Evolutionary conservation across 495 filamentous ascomycete genomes (phyloP).

Genomic region (Terfezia boudieri): DNA sequence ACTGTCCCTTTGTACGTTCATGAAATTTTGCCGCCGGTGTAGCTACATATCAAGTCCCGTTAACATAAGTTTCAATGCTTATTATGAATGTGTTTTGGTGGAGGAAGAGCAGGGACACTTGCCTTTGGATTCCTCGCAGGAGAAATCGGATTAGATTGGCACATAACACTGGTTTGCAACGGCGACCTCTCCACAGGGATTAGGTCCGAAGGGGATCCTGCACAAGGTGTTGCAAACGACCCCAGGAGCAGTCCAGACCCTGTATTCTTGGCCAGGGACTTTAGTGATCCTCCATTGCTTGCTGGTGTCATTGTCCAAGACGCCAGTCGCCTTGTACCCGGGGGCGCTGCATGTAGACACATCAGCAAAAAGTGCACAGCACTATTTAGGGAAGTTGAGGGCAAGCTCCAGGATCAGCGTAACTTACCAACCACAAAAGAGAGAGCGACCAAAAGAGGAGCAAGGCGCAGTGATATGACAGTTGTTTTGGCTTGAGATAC

Average conservation of each 20-base stretch:
- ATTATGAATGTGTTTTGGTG: no score
- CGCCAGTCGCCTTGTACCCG: background rate
- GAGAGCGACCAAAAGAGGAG: background rate
- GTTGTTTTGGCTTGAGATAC: background rate
- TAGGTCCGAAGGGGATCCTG: slow-evolving; percentile 11
- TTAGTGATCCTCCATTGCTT: background rate
- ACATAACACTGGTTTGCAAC: background rate
- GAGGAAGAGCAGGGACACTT: no score
- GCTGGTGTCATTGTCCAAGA: background rate
- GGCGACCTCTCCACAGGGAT: slow-evolving; percentile 17
- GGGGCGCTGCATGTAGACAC: background rate
- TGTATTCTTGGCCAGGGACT: slow-evolving; percentile 10
- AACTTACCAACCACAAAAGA: background rate
- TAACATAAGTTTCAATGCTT: no score
- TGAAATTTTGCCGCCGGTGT: no score
- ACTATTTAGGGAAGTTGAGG: background rate
- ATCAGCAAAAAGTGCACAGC: background rate
- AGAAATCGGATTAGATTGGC: no score
- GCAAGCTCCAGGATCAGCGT: background rate
- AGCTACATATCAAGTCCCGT: no score
- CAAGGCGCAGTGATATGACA: background rate
- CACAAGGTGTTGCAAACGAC: slow-evolving; percentile 19
- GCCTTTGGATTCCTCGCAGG: no score
- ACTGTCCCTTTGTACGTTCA: no score
- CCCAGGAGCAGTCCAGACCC: slow-evolving; percentile 22